Percentiles rank a stretch among this genome's conserved stretches.
These are phyloP conservation scores for Trichoderma arundinaceum DNA, from an alignment of 2,329 filamentous ascomycete genomes.

Conservation along the genomic window DNA sequence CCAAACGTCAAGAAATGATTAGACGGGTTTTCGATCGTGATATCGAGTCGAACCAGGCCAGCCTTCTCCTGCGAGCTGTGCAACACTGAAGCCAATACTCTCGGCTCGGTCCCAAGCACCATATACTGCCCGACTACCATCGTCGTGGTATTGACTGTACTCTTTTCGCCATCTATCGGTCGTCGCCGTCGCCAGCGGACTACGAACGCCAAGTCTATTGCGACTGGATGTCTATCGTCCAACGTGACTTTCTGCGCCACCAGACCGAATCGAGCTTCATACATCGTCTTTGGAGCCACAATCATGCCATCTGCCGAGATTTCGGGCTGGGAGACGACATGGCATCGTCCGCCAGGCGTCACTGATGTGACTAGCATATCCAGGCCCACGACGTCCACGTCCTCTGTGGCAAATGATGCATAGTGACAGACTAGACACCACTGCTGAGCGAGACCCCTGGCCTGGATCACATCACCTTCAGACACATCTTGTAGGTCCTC, in stretches of 20 bases:
- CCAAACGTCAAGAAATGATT: constrained; percentile 95
- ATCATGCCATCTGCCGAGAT: constrained; percentile 51
- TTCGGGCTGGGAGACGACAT: constrained; percentile 48
- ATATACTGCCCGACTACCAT: constrained; percentile 81
- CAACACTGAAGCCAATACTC: constrained; percentile 71
- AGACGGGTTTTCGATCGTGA: constrained; percentile 89
- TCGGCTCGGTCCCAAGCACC: constrained; percentile 82
- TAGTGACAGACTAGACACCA: constrained; percentile 79
- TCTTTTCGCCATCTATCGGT: constrained; percentile 36
- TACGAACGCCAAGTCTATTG: constrained; percentile 74
- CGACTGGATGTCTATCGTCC: constrained; percentile 79
- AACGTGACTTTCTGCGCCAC: constrained; percentile 76
- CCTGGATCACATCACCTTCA: constrained; percentile 43
- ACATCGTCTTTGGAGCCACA: constrained; percentile 70
- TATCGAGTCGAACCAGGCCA: constrained; percentile 53
- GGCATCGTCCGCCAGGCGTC: constrained; percentile 67
- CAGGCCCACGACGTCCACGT: constrained; percentile 67
- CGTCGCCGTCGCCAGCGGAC: constrained; percentile 74
- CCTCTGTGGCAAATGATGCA: constrained; percentile 78
- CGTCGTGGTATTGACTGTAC: constrained; percentile 63
- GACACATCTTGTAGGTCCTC: constrained; percentile 51
- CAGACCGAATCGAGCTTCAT: constrained; percentile 74
- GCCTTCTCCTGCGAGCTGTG: constrained; percentile 47
- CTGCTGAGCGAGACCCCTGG: constrained; percentile 73
- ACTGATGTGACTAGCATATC: constrained; percentile 65